phyloP scores from a whole-genome alignment of 2,329 filamentous ascomycete genomes.

The Hymenoscyphus fraxineus region DNA sequence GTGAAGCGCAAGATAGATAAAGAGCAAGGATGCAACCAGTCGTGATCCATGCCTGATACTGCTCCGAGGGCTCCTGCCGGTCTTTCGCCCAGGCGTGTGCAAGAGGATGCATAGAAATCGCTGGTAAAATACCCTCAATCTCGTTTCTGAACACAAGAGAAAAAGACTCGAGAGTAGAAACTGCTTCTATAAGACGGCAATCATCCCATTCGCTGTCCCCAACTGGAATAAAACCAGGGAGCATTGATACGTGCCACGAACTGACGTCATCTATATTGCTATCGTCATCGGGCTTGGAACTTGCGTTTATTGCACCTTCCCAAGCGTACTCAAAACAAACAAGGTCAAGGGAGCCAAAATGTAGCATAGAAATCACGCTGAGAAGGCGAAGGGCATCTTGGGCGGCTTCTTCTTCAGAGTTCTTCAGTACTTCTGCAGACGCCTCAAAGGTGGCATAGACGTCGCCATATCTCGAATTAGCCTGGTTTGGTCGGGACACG shows the following conservation, averaged over 20 bases:
- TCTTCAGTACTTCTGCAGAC: conserved; percentile 30
- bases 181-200: conserved; percentile 30
- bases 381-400: conserved; percentile 33
- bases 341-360: conserved; percentile 29
- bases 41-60: conserved; percentile 19
- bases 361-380: conserved; percentile 31
- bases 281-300: conserved; percentile 7
- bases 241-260: conserved; percentile 20
- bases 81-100: conserved; percentile 25
- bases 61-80: conserved; percentile 14
- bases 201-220: conserved; percentile 30
- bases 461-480: conserved; percentile 34
- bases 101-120: conserved; percentile 31
- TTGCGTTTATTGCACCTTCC: conserved; percentile 16
- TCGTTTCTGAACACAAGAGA: conserved; percentile 27
- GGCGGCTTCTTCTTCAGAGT: conserved; percentile 19
- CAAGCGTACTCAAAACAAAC: conserved; percentile 34
- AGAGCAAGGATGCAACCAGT: conserved; percentile 21
- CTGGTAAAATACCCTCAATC: conserved; percentile 3
- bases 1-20: conserved; percentile 9
- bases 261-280: conserved; percentile 5
- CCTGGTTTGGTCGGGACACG: conserved; percentile 28
- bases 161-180: conserved; percentile 31
- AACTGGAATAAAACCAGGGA: conserved; percentile 21
- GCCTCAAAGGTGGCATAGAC: conserved; percentile 39